Percentiles rank a stretch among this genome's conserved stretches.
Conservation (phyloP, 345 rosid species). For the Populus tremula region DNA sequence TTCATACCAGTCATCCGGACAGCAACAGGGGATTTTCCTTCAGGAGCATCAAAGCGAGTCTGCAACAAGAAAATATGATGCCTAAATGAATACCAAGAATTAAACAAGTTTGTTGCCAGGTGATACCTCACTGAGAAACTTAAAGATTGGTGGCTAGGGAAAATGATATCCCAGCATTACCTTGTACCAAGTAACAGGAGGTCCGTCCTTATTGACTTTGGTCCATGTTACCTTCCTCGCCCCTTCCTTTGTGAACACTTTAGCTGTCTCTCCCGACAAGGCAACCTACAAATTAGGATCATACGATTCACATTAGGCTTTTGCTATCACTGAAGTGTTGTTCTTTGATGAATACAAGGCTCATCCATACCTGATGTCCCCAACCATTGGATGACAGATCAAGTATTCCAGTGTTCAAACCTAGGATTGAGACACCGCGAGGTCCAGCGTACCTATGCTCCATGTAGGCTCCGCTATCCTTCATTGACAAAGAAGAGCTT, state of each 20-base stretch:
- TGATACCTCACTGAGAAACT: background rate
- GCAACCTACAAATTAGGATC: slow-evolving; percentile 44
- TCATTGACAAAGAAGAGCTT: slow-evolving; percentile 5
- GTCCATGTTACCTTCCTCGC: slow-evolving; percentile 49
- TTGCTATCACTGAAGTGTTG: background rate
- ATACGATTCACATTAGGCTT: background rate
- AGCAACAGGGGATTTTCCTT: slow-evolving; percentile 53
- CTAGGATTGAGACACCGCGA: slow-evolving; percentile 50
- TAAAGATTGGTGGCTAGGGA: background rate
- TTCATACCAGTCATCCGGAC: slow-evolving; percentile 60
- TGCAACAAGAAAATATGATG: slow-evolving; percentile 20
- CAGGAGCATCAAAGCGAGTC: slow-evolving; percentile 70
- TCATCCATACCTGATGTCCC: slow-evolving; percentile 61
- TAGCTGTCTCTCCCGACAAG: slow-evolving; percentile 52
- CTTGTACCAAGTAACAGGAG: slow-evolving; percentile 77
- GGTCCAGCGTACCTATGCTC: slow-evolving; percentile 79
- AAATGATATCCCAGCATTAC: slow-evolving; percentile 35
- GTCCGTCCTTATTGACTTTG: slow-evolving; percentile 25
- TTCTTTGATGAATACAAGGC: background rate
- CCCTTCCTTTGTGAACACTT: slow-evolving; percentile 50
- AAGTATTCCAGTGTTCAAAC: slow-evolving; percentile 72
- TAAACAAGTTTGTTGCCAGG: background rate
- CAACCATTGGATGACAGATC: slow-evolving; percentile 62
- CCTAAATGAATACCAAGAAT: background rate
- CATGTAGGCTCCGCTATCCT: slow-evolving; percentile 94